phyloP scores from a whole-genome alignment of 2,329 filamentous ascomycete species.

The Fusarium secorum region DNA sequence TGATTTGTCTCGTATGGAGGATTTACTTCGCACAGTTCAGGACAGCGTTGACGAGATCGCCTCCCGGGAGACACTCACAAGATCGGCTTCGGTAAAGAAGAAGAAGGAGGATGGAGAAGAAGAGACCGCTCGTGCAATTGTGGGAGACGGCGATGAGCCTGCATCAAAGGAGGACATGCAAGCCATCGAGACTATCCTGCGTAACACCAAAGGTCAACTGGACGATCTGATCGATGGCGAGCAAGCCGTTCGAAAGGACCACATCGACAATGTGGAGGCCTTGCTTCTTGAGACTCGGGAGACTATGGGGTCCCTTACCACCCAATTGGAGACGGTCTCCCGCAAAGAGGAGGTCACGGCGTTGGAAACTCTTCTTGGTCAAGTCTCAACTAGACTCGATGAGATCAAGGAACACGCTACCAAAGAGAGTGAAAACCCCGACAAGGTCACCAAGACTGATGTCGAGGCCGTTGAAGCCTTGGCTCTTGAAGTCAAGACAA shows the following conservation, averaged over 20 bases:
- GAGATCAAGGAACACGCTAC: conserved; percentile 71
- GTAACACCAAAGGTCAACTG: conserved; percentile 86
- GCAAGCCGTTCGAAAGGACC: conserved; percentile 71
- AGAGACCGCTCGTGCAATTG: conserved; percentile 1
- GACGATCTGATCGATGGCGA: conserved; percentile 82
- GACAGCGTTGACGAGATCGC: conserved; percentile 57
- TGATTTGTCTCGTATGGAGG: conserved; percentile 64
- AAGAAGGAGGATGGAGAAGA: conserved; percentile 32
- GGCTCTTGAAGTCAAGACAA: conserved; percentile 83
- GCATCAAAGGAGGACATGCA: conserved; percentile 79
- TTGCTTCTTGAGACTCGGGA: conserved; percentile 78
- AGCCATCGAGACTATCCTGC: conserved; percentile 87
- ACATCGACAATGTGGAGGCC: conserved; percentile 71
- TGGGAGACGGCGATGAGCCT: conserved; percentile 44
- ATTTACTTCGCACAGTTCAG: conserved; percentile 59
- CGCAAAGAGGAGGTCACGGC: conserved; percentile 81
- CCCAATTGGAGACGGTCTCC: conserved; percentile 73
- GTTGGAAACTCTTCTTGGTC: conserved; percentile 79
- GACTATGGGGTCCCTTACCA: conserved; percentile 69
- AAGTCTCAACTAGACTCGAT: conserved; percentile 78
- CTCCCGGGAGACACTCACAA: conserved; percentile 41
- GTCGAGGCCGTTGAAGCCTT: conserved; percentile 82
- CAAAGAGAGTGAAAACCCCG: conserved; percentile 62
- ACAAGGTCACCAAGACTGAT: conserved; percentile 80
- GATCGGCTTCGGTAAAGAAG: conserved; percentile 31